Evolutionary conservation across 1,139 yeast species (phyloP).

Genomic region (Zygosaccharomyces sapae): DNA sequence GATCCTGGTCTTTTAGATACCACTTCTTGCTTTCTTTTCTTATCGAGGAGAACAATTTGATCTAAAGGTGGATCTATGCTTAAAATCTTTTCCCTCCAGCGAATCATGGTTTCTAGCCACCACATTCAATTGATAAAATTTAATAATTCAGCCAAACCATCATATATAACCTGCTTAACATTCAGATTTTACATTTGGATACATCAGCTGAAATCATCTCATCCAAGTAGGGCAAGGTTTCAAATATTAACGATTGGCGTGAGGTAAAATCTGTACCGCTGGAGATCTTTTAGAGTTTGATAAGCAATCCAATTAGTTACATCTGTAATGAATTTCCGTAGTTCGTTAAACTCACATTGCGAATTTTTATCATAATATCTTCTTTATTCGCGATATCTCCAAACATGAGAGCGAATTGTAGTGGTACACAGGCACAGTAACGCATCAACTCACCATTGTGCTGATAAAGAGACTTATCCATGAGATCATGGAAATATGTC

Average conservation of each 20-base stretch:
- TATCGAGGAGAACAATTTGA: slow-evolving; percentile 26
- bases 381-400: slow-evolving; percentile 49
- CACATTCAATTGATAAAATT: slow-evolving; percentile 36
- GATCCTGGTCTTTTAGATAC: slow-evolving; percentile 33
- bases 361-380: slow-evolving; percentile 25
- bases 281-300: slow-evolving; percentile 18
- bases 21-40: slow-evolving; percentile 24
- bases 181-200: slow-evolving; percentile 27
- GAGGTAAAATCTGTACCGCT: slow-evolving; percentile 17
- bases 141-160: slow-evolving; percentile 31
- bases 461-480: slow-evolving; percentile 44
- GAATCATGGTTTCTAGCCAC: slow-evolving; percentile 22
- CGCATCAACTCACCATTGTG: slow-evolving; percentile 49
- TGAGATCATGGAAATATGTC: slow-evolving; percentile 63
- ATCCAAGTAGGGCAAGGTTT: slow-evolving; percentile 48
- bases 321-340: slow-evolving; percentile 17
- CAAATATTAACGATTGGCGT: slow-evolving; percentile 25
- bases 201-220: slow-evolving; percentile 45
- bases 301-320: slow-evolving; percentile 16
- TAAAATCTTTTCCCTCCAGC: slow-evolving; percentile 29
- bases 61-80: slow-evolving; percentile 36
- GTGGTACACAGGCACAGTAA: slow-evolving; percentile 55
- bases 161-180: slow-evolving; percentile 26
- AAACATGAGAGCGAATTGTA: slow-evolving; percentile 64
- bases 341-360: slow-evolving; percentile 30